Evolutionary conservation across 257 asterid species (phyloP).

Genomic region (Rehmannia glutinosa): DNA sequence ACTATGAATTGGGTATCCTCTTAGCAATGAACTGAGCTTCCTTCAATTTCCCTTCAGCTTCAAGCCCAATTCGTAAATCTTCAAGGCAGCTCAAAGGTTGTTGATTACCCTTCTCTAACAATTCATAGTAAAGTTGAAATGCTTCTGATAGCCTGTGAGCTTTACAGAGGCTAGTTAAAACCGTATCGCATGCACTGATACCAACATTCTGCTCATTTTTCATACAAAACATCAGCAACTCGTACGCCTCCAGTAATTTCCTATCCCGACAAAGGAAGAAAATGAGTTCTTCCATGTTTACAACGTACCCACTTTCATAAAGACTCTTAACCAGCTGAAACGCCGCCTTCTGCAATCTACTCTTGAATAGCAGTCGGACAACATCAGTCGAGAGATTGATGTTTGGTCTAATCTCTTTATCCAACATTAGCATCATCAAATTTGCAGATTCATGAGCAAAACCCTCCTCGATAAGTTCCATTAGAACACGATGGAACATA

Average conservation of each 20-base stretch:
- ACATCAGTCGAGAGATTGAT: slow-evolving; percentile 59
- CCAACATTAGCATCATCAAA: slow-evolving; percentile 59
- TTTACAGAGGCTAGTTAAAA: slow-evolving; percentile 50
- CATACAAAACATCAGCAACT: slow-evolving; percentile 43
- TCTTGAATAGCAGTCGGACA: slow-evolving; percentile 37
- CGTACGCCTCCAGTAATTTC: slow-evolving; percentile 46
- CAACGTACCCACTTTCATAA: slow-evolving; percentile 47
- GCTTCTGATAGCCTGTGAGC: slow-evolving; percentile 42
- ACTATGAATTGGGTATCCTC: slow-evolving; percentile 38
- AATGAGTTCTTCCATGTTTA: slow-evolving; percentile 47
- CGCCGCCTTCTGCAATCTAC: slow-evolving; percentile 38
- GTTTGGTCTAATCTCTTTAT: slow-evolving; percentile 55
- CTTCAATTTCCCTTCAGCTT: slow-evolving; percentile 52
- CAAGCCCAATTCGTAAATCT: slow-evolving; percentile 47
- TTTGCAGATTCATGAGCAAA: slow-evolving; percentile 51
- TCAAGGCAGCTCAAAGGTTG: slow-evolving; percentile 53
- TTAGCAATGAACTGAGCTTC: slow-evolving; percentile 76
- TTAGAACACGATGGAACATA: slow-evolving; percentile 53
- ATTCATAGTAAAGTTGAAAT: slow-evolving; percentile 57
- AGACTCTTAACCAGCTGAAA: slow-evolving; percentile 43
- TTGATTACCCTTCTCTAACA: slow-evolving; percentile 51
- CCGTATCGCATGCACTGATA: slow-evolving; percentile 24
- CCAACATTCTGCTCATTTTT: slow-evolving; percentile 43
- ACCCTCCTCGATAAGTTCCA: slow-evolving; percentile 46
- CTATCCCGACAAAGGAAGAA: slow-evolving; percentile 45